Base-by-base conservation (phyloP, 495 filamentous ascomycete species). In the Talaromyces trachyspermus region DNA sequence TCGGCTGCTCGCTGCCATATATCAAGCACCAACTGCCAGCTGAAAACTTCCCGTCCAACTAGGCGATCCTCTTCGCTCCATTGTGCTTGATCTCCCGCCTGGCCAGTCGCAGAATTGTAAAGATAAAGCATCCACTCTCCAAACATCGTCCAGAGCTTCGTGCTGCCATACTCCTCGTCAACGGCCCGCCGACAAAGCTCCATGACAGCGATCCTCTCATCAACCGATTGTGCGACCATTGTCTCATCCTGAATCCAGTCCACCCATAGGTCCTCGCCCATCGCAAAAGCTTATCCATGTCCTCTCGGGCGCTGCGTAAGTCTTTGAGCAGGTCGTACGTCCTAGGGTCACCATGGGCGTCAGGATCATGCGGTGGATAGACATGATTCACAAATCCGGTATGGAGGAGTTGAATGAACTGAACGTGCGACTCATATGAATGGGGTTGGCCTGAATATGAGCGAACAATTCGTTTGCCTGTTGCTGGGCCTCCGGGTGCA, bases 81-180 rank as follows among this genome's bases (percentile, higher is more conserved):
- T 25, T 76, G 69, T 35, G 75, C 70, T 58, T 78, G 69, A 30
- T n/a, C n/a, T n/a, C 66, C 62, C 26, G 68, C 64, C 55, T 82
- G 77, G 46, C 77, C 80, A 57, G 79, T 75, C 22, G 79, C 68
- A 24, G 71, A 61, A 22, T 66, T 75, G 54, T 88, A 85, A 6
- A 95, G 77, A 15, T 81, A 81, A 56, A 85, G 78, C 50, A 95
- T 77, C 73, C 84, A 96, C 54, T 95, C 83, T 50, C 85, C 90
- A 64, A 95, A 96, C 15, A 84, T 76, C 47, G 81, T 72, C 91
- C 94, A 98, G 12, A 98, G 72, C 58, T 83, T 87, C 26, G 84
- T 76, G 55, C 91, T 95, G 46, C 77, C 81, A 35, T 84, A 80
- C 58, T 97, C 91, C 51, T 91, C 88, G 47, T 77, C 69, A 24